Base-by-base conservation (phyloP, 2,329 filamentous ascomycete species). In the Metarhizium humberi region DNA sequence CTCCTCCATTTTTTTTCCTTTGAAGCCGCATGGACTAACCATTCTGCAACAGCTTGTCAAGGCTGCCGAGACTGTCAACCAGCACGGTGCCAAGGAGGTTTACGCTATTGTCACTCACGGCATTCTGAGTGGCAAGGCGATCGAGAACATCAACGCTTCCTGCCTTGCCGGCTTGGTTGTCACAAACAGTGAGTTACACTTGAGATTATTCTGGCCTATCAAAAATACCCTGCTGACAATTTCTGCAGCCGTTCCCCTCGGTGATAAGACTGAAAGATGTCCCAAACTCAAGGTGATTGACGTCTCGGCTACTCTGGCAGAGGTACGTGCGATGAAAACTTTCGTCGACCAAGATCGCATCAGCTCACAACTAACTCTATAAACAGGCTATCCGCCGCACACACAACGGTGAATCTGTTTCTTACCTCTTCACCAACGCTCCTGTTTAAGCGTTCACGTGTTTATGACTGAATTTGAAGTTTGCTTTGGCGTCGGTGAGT, bases 21-120 rank as follows among this genome's bases (percentile, higher is more conserved):
- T 18, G 16, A 11, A n/a, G 7, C n/a, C 48, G 4, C 30, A 13
- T 13, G 18, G 2, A 46, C 56, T 58, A 57, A 57, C 45, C 11
- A 34, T 53, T 20, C 30, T 32, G 45, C 7, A 16, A 51, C 47
- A 73, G 70, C 76, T 81, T 36, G 77, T 76, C 70, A 97, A 97
- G 75, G 94, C 92, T 3, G 94, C 92, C 16, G 86, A 90, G 56
- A 92, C 92, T 0, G 82, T 97, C 53, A 89, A 92, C 70, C 81
- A 90, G 64, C 87, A 96, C 66, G 90, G 90, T 36, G 92, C 94
- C 1, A 84, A 84, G 62, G 85, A 95, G 67, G 91, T 95, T 42
- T 90, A 95, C 59, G 94, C 94, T 29, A 95, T 97, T 61, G 94
- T 97, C 56, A 96, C 92, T 1, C 92, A 96, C 68, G 92, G 91